Base-by-base conservation (phyloP, 495 filamentous ascomycete genomes). In the Chaetomium cochliodes region DNA sequence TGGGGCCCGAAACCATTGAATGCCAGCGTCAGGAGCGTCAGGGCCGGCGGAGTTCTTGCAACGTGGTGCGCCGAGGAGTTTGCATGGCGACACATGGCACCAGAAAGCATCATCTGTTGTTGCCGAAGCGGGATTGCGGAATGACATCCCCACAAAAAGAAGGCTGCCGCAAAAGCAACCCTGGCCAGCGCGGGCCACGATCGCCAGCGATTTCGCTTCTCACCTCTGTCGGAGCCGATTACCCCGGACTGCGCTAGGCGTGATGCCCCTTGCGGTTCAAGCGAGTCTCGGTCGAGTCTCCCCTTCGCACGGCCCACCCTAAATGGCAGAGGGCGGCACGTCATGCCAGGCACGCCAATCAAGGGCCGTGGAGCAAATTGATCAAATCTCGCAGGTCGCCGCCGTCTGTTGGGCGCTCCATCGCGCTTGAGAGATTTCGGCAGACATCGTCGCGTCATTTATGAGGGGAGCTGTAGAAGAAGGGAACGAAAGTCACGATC, bases 311-410 rank as follows among this genome's bases (percentile, higher is more conserved):
- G 58, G 67, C 25, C 52, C 58, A 55, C 49, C 23, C 12, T 16
- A 16, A 9, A 11, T 22, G 13, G 47, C 22, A 26, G n/a, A 16
- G 20, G 55, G 26, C 57, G 63, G 58, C 33, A 60, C 58, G 46
- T 62, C 53, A 59, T 63, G 58, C 46, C 47, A 65, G 64, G 65
- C 49, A 65, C 64, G 58, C 62, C 65, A 67, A 70, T 67, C 62
- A 70, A 20, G 54, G 30, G 33, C 22, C 26, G 54, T 54, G 42
- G 47, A 52, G 23, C 37, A 71, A 69, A 71, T 71, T 71, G 65
- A 61, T 46, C 63, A 62, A 68, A 71, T 68, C 66, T 68, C 69
- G 67, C 64, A 60, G 25, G 15, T 65, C 33, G 42, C 28, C 49
- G 65, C 65, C 58, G 37, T 47, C 42, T 58, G n/a, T 58, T 44